Evolutionary conservation across 176 grass and related monocot species (phyloP), one percentile per base, ranked within the genome.

Genomic region (Aegilops sharonensis): DNA sequence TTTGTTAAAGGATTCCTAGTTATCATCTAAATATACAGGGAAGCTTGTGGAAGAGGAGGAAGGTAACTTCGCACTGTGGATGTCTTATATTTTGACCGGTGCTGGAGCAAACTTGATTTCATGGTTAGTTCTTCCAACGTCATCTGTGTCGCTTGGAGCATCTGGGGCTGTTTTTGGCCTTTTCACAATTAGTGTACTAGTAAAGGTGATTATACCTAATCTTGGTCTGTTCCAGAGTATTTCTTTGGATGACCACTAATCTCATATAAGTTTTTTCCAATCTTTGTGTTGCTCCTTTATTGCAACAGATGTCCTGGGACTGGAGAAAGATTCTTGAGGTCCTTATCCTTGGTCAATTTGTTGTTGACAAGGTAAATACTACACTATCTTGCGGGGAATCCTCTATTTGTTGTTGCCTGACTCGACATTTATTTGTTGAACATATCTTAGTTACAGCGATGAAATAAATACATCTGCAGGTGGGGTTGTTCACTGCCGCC

Each of bases 321-420:
- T 99, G 97, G 97, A 96, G 97, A 91, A 99, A 99, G 92, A 99
- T 99, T 83, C 85, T 99, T 68, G 97, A 99, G 79, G 97, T 99
- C 67, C 70, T 99, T 86, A 92, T 99, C 69, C 92, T 99, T 3
- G 94, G 97, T 52, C 97, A 99, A 68, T 99, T 99, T 90, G 97
- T 99, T 87, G 83, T 99, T 89, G 97, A 96, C 48, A 99, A 93
- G 94, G 97, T 94, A 88, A 29, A 85, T 61, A 69, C 6, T 40
- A 18, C 36, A 83, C 21, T 64, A 12, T 68, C 71, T 47, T 52
- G 29, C 18, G 14, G 23, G 23, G 47, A 50, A 75, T 75, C 7
- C 13, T 18, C 24, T 50, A 52, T 75, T 30, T 84, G 68, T 87
- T 75, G 11, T 67, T 84, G 17, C 10, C 57, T 37, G 64, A 5